These are phyloP conservation scores for Zopfia rhizophila DNA, from an alignment of 2,329 filamentous ascomycete genomes.

Conservation along the genomic window DNA sequence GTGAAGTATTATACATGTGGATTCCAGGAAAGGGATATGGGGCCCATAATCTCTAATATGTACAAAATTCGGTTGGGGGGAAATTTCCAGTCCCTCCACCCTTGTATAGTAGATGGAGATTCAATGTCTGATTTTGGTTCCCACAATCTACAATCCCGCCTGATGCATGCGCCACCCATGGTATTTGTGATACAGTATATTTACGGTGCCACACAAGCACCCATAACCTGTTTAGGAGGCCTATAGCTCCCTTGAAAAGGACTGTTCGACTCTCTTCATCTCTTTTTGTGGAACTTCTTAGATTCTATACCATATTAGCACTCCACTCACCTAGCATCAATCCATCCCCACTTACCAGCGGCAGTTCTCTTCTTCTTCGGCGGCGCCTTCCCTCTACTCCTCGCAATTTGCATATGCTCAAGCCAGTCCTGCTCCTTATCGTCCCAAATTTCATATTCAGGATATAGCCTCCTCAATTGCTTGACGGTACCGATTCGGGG, in stretches of 20 bases:
- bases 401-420: constrained; percentile 68
- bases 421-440: constrained; percentile 82
- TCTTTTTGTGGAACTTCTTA: constrained; percentile 60
- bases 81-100: too few species aligned
- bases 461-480: constrained; percentile 77
- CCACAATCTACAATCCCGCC: too few species aligned
- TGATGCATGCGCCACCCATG: constrained; percentile 25
- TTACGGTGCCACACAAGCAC: constrained; percentile 18
- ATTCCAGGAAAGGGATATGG: too few species aligned
- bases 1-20: too few species aligned
- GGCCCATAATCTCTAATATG: too few species aligned
- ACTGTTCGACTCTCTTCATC: constrained; percentile 47
- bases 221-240: too few species aligned
- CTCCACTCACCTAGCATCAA: constrained; percentile 2
- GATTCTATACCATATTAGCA: constrained; percentile 49
- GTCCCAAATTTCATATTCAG: constrained; percentile 75
- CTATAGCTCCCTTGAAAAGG: too few species aligned
- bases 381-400: constrained; percentile 79
- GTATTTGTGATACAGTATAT: constrained; percentile 29
- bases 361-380: constrained; percentile 86
- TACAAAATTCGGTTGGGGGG: too few species aligned
- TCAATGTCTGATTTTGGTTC: too few species aligned
- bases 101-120: too few species aligned
- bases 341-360: constrained; percentile 52
- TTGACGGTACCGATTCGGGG: constrained; percentile 75